Percentiles rank a stretch among this genome's conserved stretches.
Evolutionary conservation across 2,329 filamentous ascomycete species (phyloP).

Genomic region (Phyllosticta ampelicida): DNA sequence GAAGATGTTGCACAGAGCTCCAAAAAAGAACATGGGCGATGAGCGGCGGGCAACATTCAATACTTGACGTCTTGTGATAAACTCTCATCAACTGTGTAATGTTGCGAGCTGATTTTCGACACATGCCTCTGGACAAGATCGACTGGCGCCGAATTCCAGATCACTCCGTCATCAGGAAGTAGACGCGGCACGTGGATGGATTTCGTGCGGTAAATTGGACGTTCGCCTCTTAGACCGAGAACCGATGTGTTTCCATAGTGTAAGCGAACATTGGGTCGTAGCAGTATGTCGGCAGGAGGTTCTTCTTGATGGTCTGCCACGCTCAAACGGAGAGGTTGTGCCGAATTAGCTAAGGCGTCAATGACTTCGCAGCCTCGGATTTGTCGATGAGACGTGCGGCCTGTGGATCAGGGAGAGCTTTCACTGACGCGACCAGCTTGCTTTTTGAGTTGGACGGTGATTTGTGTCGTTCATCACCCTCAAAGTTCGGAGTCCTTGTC

Average conservation of each 20-base stretch:
- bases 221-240: background rate
- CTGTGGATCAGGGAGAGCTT: constrained; percentile 35
- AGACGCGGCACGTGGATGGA: background rate
- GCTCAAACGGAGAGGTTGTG: constrained; percentile 11
- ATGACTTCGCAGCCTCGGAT: constrained; percentile 31
- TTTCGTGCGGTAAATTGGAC: background rate
- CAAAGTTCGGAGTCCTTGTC: constrained; percentile 20
- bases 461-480: background rate
- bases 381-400: constrained; percentile 31
- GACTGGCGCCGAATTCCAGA: constrained; percentile 40
- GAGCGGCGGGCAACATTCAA: background rate
- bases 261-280: background rate
- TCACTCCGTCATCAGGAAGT: constrained; percentile 14
- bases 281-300: background rate
- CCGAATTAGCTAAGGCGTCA: constrained; percentile 30
- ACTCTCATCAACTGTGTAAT: background rate
- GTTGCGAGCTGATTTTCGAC: background rate
- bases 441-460: constrained; percentile 15
- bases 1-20: background rate
- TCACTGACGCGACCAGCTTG: constrained; percentile 35
- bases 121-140: constrained; percentile 40
- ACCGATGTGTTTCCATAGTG: background rate
- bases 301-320: background rate
- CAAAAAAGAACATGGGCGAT: background rate
- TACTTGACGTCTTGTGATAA: background rate